Evolutionary conservation across 2,329 filamentous ascomycete genomes (phyloP).

Genomic region (Emergomyces pasteurianus): DNA sequence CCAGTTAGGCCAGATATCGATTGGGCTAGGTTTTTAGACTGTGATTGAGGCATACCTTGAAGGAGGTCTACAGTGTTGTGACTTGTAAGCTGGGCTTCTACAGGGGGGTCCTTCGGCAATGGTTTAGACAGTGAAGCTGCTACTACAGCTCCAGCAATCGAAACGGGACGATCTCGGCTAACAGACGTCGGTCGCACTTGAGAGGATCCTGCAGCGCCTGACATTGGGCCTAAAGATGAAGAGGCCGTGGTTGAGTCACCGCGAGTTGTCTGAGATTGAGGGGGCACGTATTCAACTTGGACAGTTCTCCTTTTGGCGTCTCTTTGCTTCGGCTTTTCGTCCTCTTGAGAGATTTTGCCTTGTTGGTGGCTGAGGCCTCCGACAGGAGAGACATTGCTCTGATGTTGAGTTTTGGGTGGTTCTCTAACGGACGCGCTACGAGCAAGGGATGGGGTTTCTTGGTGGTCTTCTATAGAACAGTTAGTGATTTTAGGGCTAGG

Average conservation of each 20-base stretch:
- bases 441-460: conserved; percentile 53
- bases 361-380: conserved; percentile 60
- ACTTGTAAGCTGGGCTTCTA: conserved; percentile 11
- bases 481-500: not conserved
- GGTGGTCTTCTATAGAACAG: conserved; percentile 34
- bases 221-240: conserved; percentile 18
- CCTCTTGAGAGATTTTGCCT: conserved; percentile 58
- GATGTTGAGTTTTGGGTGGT: conserved; percentile 49
- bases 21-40: conserved; percentile 40
- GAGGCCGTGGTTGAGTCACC: conserved; percentile 40
- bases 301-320: conserved; percentile 90
- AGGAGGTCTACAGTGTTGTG: conserved; percentile 12
- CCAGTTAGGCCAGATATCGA: conserved; percentile 48
- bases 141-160: conserved; percentile 23
- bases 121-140: conserved; percentile 36
- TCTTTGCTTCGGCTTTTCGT: conserved; percentile 36
- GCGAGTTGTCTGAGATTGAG: conserved; percentile 71
- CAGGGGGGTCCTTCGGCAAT: conserved; percentile 46
- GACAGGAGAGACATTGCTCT: conserved; percentile 19
- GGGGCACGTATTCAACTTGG: conserved; percentile 94
- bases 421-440: conserved; percentile 90
- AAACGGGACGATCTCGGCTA: conserved; percentile 19
- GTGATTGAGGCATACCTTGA: conserved; percentile 29
- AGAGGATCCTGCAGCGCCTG: conserved; percentile 3
- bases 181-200: conserved; percentile 36